Percentiles rank a stretch among this genome's conserved stretches.
Evolutionary conservation across 2,329 filamentous ascomycete species (phyloP).

Genomic region (Dothidotthia symphoricarpi): DNA sequence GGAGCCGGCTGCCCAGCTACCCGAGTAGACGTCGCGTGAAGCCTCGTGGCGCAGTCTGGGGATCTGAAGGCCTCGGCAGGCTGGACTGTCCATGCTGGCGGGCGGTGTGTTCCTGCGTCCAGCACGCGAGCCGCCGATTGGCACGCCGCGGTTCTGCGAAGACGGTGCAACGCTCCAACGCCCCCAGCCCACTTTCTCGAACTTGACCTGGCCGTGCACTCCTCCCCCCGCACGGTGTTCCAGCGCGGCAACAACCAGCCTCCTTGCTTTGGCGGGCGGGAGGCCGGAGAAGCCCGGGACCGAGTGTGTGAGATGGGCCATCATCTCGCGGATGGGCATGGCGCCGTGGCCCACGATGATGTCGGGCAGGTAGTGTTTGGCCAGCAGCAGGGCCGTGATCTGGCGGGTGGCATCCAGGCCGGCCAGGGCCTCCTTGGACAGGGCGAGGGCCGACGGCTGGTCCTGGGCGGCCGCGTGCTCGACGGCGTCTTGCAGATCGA

Average conservation of each 20-base stretch:
- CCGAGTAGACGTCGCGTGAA: conserved; percentile 45
- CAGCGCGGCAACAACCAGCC: conserved; percentile 86
- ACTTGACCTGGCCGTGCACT: conserved; percentile 70
- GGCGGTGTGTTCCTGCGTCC: conserved; percentile 47
- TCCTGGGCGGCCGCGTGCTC: conserved; percentile 52
- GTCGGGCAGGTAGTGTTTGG: conserved; percentile 84
- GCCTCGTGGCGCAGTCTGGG: conserved; percentile 35
- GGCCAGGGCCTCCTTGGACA: conserved; percentile 54
- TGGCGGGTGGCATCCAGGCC: conserved; percentile 70
- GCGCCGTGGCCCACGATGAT: conserved; percentile 89
- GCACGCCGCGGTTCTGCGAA: conserved; percentile 54
- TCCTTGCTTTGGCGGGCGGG: conserved; percentile 82
- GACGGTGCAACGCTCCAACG: conserved; percentile 71
- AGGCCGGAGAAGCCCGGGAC: conserved; percentile 91
- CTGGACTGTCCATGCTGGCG: conserved; percentile 46
- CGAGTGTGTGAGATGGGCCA: conserved; percentile 88
- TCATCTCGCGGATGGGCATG: conserved; percentile 90
- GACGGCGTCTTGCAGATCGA: conserved; percentile 73
- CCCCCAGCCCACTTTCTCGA: conserved; percentile 97
- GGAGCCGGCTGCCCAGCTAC: conserved; percentile 69
- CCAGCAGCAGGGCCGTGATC: conserved; percentile 82
- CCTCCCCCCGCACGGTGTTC: conserved; percentile 69
- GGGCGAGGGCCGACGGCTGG: conserved; percentile 46
- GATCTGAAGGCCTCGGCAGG: conserved; percentile 47
- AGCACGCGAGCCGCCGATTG: conserved; percentile 39